phyloP scores from a whole-genome alignment of 2,329 filamentous ascomycete species.

The Teratosphaeria gauchensis region DNA sequence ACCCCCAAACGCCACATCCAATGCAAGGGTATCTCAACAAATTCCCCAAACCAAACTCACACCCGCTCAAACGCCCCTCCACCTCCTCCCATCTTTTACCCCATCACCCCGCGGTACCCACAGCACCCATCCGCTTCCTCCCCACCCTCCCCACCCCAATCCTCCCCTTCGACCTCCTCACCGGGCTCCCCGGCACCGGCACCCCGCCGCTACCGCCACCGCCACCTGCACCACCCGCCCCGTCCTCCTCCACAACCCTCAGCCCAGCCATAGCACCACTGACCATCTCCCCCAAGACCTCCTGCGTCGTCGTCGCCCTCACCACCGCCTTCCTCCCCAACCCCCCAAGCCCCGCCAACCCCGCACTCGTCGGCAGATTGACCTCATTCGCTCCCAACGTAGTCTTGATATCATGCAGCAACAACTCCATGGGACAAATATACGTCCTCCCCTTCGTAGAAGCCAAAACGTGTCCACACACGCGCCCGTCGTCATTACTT shows the following conservation, averaged over 20 bases:
- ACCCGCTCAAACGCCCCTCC: too few species aligned
- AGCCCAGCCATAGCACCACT: not conserved
- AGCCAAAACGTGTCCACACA: slow-evolving; percentile 84
- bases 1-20: not conserved
- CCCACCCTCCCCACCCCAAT: not conserved
- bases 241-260: slow-evolving; percentile 1
- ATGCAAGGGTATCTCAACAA: not conserved
- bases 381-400: slow-evolving; percentile 63
- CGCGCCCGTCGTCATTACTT: slow-evolving; percentile 63
- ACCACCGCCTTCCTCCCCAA: not conserved
- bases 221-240: not conserved
- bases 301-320: not conserved
- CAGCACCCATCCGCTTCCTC: not conserved
- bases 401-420: slow-evolving; percentile 74
- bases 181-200: slow-evolving; percentile 9
- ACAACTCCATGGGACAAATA: slow-evolving; percentile 88
- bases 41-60: too few species aligned
- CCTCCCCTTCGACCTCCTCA: slow-evolving; percentile 3
- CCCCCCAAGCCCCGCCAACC: not conserved
- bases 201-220: slow-evolving; percentile 7
- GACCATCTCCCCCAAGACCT: not conserved
- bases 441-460: slow-evolving; percentile 68
- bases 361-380: slow-evolving; percentile 51
- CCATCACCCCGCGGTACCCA: not conserved
- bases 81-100: not conserved